Evolutionary conservation across 257 asterid species (phyloP).

Genomic region (Nicotiana paniculata): DNA sequence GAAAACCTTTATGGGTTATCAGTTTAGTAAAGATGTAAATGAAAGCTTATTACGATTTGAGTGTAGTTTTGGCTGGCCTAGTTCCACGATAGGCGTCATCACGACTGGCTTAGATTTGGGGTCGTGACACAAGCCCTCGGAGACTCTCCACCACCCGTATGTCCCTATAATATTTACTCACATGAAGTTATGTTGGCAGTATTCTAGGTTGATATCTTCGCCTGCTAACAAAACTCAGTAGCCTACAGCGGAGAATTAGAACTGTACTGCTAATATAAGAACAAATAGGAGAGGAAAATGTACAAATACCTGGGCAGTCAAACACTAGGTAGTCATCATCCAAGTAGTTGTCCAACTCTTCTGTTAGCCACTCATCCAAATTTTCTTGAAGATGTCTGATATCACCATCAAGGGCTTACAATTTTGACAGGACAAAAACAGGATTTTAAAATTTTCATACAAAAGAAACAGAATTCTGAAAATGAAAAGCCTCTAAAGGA

Average conservation of each 20-base stretch:
- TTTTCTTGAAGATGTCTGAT: conserved; percentile 86
- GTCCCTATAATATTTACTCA: neutral
- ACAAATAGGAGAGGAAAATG: neutral
- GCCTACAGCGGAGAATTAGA: too few relatives aligned
- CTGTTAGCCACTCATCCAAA: conserved; percentile 89
- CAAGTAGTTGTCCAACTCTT: conserved; percentile 86
- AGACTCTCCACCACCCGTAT: neutral
- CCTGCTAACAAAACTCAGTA: neutral
- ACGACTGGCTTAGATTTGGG: too few relatives aligned
- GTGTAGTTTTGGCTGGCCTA: too few relatives aligned
- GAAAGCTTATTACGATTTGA: too few relatives aligned
- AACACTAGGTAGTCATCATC: conserved; percentile 91
- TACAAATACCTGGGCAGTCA: conserved; percentile 80
- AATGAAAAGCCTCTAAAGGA: neutral
- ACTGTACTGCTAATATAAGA: neutral
- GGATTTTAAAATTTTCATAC: neutral
- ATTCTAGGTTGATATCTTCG: neutral
- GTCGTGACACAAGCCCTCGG: neutral
- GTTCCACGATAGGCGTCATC: too few relatives aligned
- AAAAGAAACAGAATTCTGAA: neutral
- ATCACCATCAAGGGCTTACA: conserved; percentile 47
- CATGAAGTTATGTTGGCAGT: neutral
- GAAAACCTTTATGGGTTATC: too few relatives aligned
- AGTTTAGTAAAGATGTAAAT: too few relatives aligned
- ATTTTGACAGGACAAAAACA: conserved; percentile 6